Evolutionary conservation across 2,329 filamentous ascomycete genomes (phyloP), one percentile per base, ranked within the genome.

Genomic region (Colletotrichum caudatum): DNA sequence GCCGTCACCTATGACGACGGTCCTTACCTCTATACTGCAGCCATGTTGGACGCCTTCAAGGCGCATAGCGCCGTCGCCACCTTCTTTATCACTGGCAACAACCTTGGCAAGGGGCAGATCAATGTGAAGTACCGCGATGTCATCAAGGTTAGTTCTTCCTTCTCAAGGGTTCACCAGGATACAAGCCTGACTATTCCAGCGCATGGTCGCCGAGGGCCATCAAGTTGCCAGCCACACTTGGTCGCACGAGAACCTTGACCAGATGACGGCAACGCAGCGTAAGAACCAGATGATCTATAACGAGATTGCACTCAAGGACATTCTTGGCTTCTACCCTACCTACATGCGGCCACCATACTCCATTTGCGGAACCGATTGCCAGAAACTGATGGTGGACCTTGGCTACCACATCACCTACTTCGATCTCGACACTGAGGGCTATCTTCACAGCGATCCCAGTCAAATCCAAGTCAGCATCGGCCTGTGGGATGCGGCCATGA

Each of bases 221-320:
- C 85, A 87, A 66, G 77, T 87, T 51, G 85, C 80, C 51, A 83
- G 81, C 66, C 85, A 87, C 74, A 85, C 84, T 1, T 86, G 81
- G 82, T 82, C 81, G 9, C 84, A 87, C 74, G 76, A 81, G 64
- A 81, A 86, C 72, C 78, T 84, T 5, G 79, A 77, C 58, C 73
- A 76, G 33, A 69, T 85, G 66, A 79, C 75, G 4, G 77, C 78
- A 5, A 66, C 75, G 14, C 79, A 80, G 66, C 78, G 81, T 48
- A 75, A 74, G 29, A 74, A 79, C 57, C 82, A 87, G 74, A 84
- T 86, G 77, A 74, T 82, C 37, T 81, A 81, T 66, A 83, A 84
- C 69, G 84, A 87, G 77, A 82, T 83, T 46, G 85, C 84, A 0
- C 71, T 87, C 41, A 80, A 79, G 50, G 78, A 81, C 23, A 79